Base-by-base conservation (phyloP, 305 asterid species). In the Lippia alba region DNA sequence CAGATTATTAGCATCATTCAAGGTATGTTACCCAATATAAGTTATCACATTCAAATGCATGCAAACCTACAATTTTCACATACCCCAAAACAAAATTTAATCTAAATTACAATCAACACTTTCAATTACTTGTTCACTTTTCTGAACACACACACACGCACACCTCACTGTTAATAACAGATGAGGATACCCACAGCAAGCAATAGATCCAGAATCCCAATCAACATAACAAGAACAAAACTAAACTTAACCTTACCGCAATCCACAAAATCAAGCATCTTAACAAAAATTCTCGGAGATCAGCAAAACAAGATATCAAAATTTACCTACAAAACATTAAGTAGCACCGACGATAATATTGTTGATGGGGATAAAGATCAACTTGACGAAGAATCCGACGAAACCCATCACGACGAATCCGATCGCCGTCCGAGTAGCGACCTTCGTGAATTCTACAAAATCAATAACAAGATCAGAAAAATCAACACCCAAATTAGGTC, bases 331-430 rank as follows among this genome's bases (percentile, higher is more conserved):
- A 39, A 66, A 40, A 30, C 39, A 30, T 76, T 77, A 87, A 68
- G 86, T 41, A 64, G 94, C 87, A 30, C 94, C 96, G 55, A 87
- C 94, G 61, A 87, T 89, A 44, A 87, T 89, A 64, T 87, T 89
- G 89, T 89, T 89, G 80, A 89, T 89, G 73, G 96, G 91, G 62
- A 89, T 87, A 77, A 89, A 89, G 71, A 89, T 87, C 80, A 89
- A 74, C 80, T 89, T 89, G 72, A 89, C 94, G 75, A 89, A 87
- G 76, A 89, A 89, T 2, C 91, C 94, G 12, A 89, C 94, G 62
- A 87, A 89, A 45, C 96, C 94, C 96, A 89, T 89, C 73, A 89
- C 92, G 11, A 89, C 96, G 53, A 89, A 86, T 15, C 92, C 92
- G 70, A 89, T 89, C 66, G 96, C 91, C 62, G 96, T 89, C 15